Conservation (phyloP, 208 protist genomes). For the Phytomonas sp. region DNA sequence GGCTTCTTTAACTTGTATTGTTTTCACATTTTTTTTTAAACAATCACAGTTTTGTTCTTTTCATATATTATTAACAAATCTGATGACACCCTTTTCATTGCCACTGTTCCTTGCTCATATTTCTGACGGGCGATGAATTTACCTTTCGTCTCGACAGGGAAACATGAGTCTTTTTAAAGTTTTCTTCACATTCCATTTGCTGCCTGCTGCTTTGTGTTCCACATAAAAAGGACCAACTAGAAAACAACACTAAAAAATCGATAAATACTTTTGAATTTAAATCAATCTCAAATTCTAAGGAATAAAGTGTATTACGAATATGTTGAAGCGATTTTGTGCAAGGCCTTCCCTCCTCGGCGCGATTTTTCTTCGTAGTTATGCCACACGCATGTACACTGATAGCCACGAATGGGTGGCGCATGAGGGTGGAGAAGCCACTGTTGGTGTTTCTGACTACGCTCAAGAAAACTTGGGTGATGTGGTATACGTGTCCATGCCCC, state of each 20-base stretch:
- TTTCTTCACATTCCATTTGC: neutral
- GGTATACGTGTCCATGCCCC: constrained; percentile 86
- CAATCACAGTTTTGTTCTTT: neutral
- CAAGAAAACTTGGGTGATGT: constrained; percentile 88
- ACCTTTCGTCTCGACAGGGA: neutral
- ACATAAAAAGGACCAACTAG: neutral
- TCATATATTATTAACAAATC: neutral
- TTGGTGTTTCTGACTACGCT: constrained; percentile 85
- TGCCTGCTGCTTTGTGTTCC: neutral
- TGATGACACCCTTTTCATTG: neutral
- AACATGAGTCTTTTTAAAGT: neutral
- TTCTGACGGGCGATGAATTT: neutral
- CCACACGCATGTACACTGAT: constrained; percentile 80
- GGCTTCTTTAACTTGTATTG: neutral
- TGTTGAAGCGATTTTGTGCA: constrained; percentile 46
- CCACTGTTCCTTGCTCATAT: neutral
- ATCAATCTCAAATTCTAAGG: constrained; percentile 1
- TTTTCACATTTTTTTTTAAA: neutral
- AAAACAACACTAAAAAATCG: constrained; percentile 14
- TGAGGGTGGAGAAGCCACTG: constrained; percentile 35
- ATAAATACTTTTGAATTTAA: constrained; percentile 6
- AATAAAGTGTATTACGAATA: constrained; percentile 11
- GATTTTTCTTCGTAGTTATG: constrained; percentile 40
- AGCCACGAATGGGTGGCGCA: constrained; percentile 88
- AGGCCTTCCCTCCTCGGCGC: constrained; percentile 20